These are phyloP conservation scores for Xylariaceae sp. DNA, from an alignment of 2,329 filamentous ascomycete genomes.

Conservation along the genomic window DNA sequence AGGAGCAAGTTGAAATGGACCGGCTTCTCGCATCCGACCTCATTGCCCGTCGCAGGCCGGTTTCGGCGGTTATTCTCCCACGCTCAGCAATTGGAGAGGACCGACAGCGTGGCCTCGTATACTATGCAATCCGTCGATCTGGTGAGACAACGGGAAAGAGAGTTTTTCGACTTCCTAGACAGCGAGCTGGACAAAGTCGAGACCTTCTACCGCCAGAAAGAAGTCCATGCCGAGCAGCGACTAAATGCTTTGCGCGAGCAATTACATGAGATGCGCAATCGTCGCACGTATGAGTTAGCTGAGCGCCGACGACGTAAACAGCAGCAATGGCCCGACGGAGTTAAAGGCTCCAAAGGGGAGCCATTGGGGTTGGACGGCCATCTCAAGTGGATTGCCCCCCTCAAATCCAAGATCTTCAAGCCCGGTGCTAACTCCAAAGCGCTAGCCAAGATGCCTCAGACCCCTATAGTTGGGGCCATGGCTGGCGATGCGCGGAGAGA, in stretches of 20 bases:
- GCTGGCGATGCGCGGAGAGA: constrained; percentile 37
- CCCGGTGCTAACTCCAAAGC: constrained; percentile 57
- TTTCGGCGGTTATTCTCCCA: constrained; percentile 39
- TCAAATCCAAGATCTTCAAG: constrained; percentile 49
- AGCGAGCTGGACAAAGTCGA: constrained; percentile 87
- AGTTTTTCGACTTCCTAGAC: constrained; percentile 84
- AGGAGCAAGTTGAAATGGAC: constrained; percentile 11
- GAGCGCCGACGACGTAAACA: constrained; percentile 36
- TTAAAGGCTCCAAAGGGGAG: constrained; percentile 19
- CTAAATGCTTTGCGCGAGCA: constrained; percentile 70
- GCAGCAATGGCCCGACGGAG: constrained; percentile 25
- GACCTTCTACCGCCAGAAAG: constrained; percentile 79
- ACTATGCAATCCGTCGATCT: constrained; percentile 40
- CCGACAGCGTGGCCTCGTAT: constrained; percentile 36
- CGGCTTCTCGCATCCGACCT: constrained; percentile 15
- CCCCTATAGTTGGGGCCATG: constrained; percentile 38
- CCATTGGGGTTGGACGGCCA: constrained; percentile 24
- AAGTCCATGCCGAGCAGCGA: constrained; percentile 73
- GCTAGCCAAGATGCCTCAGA: constrained; percentile 48
- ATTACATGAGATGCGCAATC: constrained; percentile 86
- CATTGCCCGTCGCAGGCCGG: constrained; percentile 26
- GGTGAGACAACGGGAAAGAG: constrained; percentile 67
- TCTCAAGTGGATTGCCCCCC: constrained; percentile 45
- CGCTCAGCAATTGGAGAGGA: constrained; percentile 32
- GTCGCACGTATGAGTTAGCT: constrained; percentile 66